These are phyloP conservation scores for Pelagophyceae sp. DNA, from an alignment of 352 stramenopile species.

Conservation along the genomic window DNA sequence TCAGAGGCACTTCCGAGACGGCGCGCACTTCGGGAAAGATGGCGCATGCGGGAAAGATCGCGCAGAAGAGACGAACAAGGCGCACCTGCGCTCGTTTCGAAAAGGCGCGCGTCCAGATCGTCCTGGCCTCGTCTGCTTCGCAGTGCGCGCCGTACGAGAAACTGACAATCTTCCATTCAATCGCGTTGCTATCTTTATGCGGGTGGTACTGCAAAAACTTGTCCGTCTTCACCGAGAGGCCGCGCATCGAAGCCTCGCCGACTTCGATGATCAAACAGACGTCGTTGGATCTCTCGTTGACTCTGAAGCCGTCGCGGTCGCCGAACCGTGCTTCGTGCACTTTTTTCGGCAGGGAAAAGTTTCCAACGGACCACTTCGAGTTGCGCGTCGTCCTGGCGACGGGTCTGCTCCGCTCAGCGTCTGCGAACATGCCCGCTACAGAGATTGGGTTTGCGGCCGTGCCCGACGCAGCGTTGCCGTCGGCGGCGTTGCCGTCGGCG, in stretches of 20 bases:
- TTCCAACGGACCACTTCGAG: too few relatives aligned
- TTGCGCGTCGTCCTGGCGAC: too few relatives aligned
- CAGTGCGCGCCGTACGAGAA: neutral
- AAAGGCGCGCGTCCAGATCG: neutral
- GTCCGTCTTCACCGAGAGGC: conserved; percentile 14
- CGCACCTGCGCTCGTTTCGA: neutral
- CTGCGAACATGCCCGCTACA: too few relatives aligned
- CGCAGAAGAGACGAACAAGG: too few relatives aligned
- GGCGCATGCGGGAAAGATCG: neutral
- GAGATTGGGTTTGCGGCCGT: too few relatives aligned
- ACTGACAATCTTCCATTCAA: neutral
- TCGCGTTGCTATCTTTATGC: too few relatives aligned
- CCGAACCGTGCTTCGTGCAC: neutral
- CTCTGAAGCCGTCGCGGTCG: conserved; percentile 8
- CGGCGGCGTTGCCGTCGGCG: neutral
- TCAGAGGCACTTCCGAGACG: neutral
- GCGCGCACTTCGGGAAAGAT: neutral
- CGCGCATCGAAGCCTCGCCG: conserved; percentile 1
- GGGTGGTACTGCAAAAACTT: neutral
- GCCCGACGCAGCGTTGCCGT: too few relatives aligned
- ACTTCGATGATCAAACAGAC: conserved; percentile 9
- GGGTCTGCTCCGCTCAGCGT: too few relatives aligned
- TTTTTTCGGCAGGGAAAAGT: too few relatives aligned
- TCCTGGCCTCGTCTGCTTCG: neutral
- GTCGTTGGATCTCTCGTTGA: neutral